Conservation (phyloP, 768 basidiomycete species). For the Paxillus ammoniavirescens region DNA sequence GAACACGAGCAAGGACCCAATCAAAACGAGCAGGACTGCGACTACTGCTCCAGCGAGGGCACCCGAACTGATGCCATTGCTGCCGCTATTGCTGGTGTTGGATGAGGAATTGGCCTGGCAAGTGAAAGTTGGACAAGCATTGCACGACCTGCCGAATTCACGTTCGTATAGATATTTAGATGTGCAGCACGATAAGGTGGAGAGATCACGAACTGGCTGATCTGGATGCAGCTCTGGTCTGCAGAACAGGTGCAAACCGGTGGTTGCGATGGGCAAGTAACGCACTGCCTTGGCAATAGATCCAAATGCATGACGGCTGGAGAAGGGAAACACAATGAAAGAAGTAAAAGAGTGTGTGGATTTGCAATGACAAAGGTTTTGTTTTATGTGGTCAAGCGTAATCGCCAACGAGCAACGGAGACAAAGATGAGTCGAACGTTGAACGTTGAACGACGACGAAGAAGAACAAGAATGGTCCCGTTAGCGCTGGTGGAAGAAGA, state of each 20-base stretch:
- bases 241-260: slow-evolving; percentile 53
- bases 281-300: slow-evolving; percentile 46
- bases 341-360: slow-evolving; percentile 35
- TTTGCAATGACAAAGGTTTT: slow-evolving; percentile 13
- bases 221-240: slow-evolving; percentile 58
- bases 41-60: slow-evolving; percentile 75
- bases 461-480: not conserved
- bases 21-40: slow-evolving; percentile 60
- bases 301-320: slow-evolving; percentile 36
- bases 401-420: slow-evolving; percentile 18
- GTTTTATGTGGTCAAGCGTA: slow-evolving; percentile 22
- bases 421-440: slow-evolving; percentile 1
- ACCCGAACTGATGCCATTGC: slow-evolving; percentile 55
- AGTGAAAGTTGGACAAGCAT: slow-evolving; percentile 47
- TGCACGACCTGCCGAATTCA: slow-evolving; percentile 50
- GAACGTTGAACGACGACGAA: slow-evolving; percentile 2
- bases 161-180: slow-evolving; percentile 2
- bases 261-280: slow-evolving; percentile 47
- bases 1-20: slow-evolving; percentile 47
- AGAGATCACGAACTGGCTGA: slow-evolving; percentile 48
- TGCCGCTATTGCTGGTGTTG: slow-evolving; percentile 24
- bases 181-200: not conserved
- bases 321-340: slow-evolving; percentile 9
- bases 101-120: slow-evolving; percentile 42
- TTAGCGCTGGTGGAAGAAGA: slow-evolving; percentile 1